These are phyloP conservation scores for Saksenaea vasiformis DNA, from an alignment of 371 early-diverging fungal genomes.

Conservation along the genomic window DNA sequence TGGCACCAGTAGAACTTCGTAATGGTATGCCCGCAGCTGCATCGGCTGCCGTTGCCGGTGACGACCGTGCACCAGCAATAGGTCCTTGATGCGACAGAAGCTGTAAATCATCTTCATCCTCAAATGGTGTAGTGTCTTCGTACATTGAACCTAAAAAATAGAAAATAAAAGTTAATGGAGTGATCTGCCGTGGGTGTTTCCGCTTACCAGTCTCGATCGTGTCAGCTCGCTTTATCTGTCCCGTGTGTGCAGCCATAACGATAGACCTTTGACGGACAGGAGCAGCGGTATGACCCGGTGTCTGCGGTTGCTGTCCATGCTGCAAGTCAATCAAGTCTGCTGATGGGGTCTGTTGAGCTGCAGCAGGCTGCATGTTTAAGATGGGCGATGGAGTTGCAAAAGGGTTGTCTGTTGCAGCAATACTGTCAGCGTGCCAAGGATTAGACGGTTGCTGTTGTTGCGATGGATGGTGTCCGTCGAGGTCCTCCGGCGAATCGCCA, in stretches of 20 bases:
- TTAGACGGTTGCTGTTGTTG: constrained; percentile 10
- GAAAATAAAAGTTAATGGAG: not conserved
- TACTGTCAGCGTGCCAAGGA: constrained; percentile 14
- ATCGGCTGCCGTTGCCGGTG: constrained; percentile 9
- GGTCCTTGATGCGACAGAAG: constrained; percentile 40
- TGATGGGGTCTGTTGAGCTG: constrained; percentile 11
- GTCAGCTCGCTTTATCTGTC: constrained; percentile 17
- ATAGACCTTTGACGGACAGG: not conserved
- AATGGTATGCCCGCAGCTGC: constrained; percentile 20
- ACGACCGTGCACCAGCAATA: constrained; percentile 37
- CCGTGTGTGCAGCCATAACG: constrained; percentile 8
- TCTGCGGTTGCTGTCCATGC: constrained; percentile 9
- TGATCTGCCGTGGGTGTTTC: not conserved
- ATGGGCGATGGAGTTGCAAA: constrained; percentile 10
- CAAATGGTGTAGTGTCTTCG: constrained; percentile 37
- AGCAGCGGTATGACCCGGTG: constrained; percentile 2
- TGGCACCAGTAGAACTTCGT: constrained; percentile 8
- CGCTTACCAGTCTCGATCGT: constrained; percentile 27
- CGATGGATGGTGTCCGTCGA: constrained; percentile 10
- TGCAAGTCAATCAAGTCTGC: constrained; percentile 28
- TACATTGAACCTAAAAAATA: constrained; percentile 33
- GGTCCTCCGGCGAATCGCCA: constrained; percentile 18
- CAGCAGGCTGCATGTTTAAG: not conserved
- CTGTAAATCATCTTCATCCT: constrained; percentile 53
- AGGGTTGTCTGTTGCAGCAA: constrained; percentile 14